These are phyloP conservation scores for Fusarium mangiferae DNA, from an alignment of 2,329 filamentous ascomycete species.

Conservation along the genomic window DNA sequence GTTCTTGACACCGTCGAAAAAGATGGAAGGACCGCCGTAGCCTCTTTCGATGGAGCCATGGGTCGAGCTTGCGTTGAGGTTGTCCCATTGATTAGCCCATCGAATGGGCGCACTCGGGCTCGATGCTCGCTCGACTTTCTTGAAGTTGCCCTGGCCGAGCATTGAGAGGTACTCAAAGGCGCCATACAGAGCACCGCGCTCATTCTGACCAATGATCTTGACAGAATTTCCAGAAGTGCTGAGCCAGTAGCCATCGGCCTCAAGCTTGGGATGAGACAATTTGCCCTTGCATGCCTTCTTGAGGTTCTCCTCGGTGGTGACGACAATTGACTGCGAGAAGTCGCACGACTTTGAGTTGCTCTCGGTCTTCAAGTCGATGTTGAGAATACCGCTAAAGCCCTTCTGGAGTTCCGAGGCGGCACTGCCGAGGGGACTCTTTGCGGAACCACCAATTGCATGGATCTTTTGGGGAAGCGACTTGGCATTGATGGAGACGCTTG, in stretches of 20 bases:
- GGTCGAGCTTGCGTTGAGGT: constrained; percentile 61
- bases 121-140: constrained; percentile 57
- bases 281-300: constrained; percentile 14
- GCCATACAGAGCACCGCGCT: constrained; percentile 75
- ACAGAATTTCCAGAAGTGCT: constrained; percentile 57
- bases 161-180: constrained; percentile 74
- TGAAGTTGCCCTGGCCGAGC: constrained; percentile 66
- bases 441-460: constrained; percentile 63
- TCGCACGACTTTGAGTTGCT: constrained; percentile 15
- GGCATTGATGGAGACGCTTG: constrained; percentile 46
- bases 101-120: constrained; percentile 71
- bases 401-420: constrained; percentile 68
- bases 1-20: constrained; percentile 64
- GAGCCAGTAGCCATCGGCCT: constrained; percentile 71
- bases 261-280: constrained; percentile 48
- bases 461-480: constrained; percentile 59
- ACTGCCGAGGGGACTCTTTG: constrained; percentile 65
- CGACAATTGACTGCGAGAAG: constrained; percentile 15
- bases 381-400: constrained; percentile 67
- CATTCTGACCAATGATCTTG: constrained; percentile 71
- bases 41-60: constrained; percentile 72
- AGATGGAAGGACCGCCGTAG: constrained; percentile 75
- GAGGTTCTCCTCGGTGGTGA: constrained; percentile 17
- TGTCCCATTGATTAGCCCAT: constrained; percentile 81
- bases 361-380: constrained; percentile 54